A percentile compares a stretch with the other conserved stretches of the same genome.
phyloP scores from a whole-genome alignment of 495 filamentous ascomycete species.

The Hapsidospora chrysogenum region DNA sequence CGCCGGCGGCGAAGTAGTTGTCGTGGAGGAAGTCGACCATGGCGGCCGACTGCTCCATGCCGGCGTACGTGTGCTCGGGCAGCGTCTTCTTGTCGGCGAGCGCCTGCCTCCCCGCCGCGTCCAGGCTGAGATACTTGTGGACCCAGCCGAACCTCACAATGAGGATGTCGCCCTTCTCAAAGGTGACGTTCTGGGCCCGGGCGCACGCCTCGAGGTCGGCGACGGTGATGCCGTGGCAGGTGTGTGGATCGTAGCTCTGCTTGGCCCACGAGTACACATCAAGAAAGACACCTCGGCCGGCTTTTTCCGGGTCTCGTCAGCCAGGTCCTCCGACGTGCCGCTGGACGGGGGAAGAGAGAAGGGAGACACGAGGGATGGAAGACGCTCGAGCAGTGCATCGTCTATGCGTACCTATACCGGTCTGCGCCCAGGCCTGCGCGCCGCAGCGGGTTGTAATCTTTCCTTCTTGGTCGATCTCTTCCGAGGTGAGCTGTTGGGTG shows the following conservation, averaged over 20 bases:
- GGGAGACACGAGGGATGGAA: too few relatives aligned
- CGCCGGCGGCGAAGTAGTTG: conserved; percentile 46
- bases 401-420: too few relatives aligned
- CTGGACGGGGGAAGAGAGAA: too few relatives aligned
- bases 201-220: conserved; percentile 36
- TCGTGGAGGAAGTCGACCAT: conserved; percentile 50
- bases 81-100: conserved; percentile 22
- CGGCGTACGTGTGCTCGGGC: conserved; percentile 25
- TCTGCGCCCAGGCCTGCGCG: too few relatives aligned
- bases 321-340: too few relatives aligned
- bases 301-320: too few relatives aligned
- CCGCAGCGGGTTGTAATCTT: too few relatives aligned
- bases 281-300: conserved; percentile 33
- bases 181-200: conserved; percentile 37
- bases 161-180: conserved; percentile 44
- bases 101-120: conserved; percentile 20
- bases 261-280: conserved; percentile 12
- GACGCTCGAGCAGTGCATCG: too few relatives aligned
- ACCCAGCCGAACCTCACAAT: conserved; percentile 46
- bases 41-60: conserved; percentile 39
- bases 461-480: too few relatives aligned
- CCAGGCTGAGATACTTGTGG: conserved; percentile 25
- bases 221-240: conserved; percentile 34
- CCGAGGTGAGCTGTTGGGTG: too few relatives aligned
- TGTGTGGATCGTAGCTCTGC: conserved; percentile 33